These are phyloP conservation scores for Sclerotinia glacialis DNA, from an alignment of 2,329 filamentous ascomycete species.

Conservation along the genomic window DNA sequence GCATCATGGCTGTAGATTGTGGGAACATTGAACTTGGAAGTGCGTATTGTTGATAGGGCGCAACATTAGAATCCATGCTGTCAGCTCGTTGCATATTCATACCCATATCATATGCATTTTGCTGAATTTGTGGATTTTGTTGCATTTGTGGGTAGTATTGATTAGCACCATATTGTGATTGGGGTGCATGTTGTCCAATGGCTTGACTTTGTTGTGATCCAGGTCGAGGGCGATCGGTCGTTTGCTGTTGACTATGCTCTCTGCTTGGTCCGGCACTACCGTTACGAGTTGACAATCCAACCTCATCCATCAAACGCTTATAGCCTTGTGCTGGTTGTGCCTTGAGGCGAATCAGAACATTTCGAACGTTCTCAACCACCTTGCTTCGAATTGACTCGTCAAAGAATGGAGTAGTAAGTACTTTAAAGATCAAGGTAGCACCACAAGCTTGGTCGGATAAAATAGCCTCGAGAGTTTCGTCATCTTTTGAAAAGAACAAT, in stretches of 20 bases:
- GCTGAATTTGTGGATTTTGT: slow-evolving; percentile 46
- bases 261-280: slow-evolving; percentile 41
- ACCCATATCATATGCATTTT: slow-evolving; percentile 49
- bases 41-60: slow-evolving; percentile 51
- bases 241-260: slow-evolving; percentile 41
- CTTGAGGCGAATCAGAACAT: slow-evolving; percentile 84
- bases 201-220: slow-evolving; percentile 52
- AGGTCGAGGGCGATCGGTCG: slow-evolving; percentile 53
- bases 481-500: slow-evolving; percentile 85
- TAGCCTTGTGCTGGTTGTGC: slow-evolving; percentile 93
- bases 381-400: slow-evolving; percentile 86
- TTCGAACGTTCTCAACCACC: slow-evolving; percentile 88
- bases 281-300: slow-evolving; percentile 74
- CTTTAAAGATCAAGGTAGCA: slow-evolving; percentile 96
- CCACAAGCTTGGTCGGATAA: slow-evolving; percentile 88
- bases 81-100: slow-evolving; percentile 54
- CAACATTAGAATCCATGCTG: slow-evolving; percentile 49
- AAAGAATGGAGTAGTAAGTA: slow-evolving; percentile 94
- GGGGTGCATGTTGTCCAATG: slow-evolving; percentile 44
- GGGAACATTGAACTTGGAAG: slow-evolving; percentile 53
- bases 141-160: slow-evolving; percentile 54
- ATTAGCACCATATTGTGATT: slow-evolving; percentile 43
- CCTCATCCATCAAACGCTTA: slow-evolving; percentile 98
- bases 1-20: slow-evolving; percentile 45
- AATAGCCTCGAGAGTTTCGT: slow-evolving; percentile 85